Evolutionary conservation across 1,284 basidiomycete genomes (phyloP), one percentile per base, ranked within the genome.

Genomic region (Marasmius sp.): DNA sequence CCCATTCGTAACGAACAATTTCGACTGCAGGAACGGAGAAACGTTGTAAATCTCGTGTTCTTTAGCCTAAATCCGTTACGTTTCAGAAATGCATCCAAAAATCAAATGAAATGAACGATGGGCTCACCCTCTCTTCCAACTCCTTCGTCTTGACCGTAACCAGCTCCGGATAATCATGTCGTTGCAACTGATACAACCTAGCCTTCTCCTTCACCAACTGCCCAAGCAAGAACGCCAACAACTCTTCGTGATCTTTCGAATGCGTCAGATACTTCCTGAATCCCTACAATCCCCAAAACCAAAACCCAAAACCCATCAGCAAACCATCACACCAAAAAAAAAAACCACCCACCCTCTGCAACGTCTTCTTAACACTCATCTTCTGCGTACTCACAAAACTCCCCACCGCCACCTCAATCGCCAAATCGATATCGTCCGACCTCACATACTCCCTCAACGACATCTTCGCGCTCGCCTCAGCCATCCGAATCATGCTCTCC

Each of bases 401-500:
- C 62, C 91, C 91, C 33, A 99, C 89, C 2, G 94, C 92, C 43
- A 98, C 95, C 66, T 94, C 94, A 67, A 99, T 98, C 1, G 97
- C 97, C 58, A 98, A 79, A 74, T 99, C 96, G 68, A 99, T 96
- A 74, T 99, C 97, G 75, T 99, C 97, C 12, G 89, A 82, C 45
- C 97, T 87, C 53, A 99, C 97, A 71, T 94, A 98, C 75, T 99
- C 97, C 56, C 97, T 85, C 65, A 99, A 80, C 62, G 96, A 91
- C 97, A 99, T 99, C 82, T 98, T 98, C 51, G 97, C 97, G 69
- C 92, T 95, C 14, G 97, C 96, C 75, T 99, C 97, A 1, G 95
- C 88, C 97, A 99, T 99, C 50, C 97, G 89, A 76, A 99, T 99
- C 93, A 98, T 98, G 73, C 94, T 96, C 78, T 99, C 97, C 64